A percentile compares a stretch with the other conserved stretches of the same genome.
phyloP scores from a whole-genome alignment of 208 protist genomes.

The Leishmania arabica region DNA sequence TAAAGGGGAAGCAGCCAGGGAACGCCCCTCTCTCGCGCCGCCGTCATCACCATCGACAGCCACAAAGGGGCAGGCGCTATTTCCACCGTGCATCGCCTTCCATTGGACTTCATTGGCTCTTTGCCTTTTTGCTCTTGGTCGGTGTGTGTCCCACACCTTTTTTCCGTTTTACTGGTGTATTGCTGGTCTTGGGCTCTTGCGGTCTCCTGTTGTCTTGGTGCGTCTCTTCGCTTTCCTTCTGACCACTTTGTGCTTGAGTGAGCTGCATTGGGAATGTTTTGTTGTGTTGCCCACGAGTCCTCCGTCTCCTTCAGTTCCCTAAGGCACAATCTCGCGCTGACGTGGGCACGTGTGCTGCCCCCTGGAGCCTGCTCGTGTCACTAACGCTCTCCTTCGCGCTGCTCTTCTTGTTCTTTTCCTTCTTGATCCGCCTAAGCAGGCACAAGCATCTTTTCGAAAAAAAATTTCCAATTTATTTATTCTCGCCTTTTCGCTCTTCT shows the following conservation, averaged over 20 bases:
- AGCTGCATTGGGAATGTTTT: not conserved
- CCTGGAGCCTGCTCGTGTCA: not conserved
- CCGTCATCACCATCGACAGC: not conserved
- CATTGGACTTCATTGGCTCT: not conserved
- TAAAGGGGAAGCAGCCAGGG: not conserved
- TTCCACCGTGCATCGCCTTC: not conserved
- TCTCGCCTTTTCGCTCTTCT: not conserved
- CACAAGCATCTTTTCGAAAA: not conserved
- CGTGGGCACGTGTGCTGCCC: not conserved
- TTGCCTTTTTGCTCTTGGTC: not conserved
- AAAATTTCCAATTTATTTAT: not conserved
- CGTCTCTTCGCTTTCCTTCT: not conserved
- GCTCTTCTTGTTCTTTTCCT: not conserved
- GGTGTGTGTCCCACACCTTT: not conserved
- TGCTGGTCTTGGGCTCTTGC: not conserved
- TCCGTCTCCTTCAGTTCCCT: not conserved
- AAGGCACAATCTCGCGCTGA: not conserved
- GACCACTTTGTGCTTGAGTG: not conserved
- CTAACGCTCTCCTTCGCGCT: not conserved
- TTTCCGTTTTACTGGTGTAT: not conserved
- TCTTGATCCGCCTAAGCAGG: not conserved
- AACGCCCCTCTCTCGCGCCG: not conserved
- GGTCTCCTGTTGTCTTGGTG: not conserved
- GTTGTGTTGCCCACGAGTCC: not conserved
- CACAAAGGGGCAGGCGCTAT: not conserved